Evolutionary conservation across 2,329 filamentous ascomycete genomes (phyloP).

Genomic region (Fusarium compactum): DNA sequence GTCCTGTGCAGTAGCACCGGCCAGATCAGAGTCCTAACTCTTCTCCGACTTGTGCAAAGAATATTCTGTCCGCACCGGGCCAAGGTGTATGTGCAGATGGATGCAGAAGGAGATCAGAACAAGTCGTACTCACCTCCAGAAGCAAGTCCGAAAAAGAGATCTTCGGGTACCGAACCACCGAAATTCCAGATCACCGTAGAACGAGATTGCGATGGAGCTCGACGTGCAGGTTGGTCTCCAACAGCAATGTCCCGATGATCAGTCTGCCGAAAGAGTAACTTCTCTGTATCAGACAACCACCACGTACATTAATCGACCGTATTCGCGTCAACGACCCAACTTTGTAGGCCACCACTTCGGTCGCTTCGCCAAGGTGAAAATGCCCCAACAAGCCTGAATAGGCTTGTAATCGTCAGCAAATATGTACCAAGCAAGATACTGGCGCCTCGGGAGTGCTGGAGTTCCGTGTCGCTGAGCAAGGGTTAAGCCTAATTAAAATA

Average conservation of each 20-base stretch:
- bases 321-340: constrained; percentile 40
- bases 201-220: constrained; percentile 43
- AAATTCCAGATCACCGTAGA: constrained; percentile 34
- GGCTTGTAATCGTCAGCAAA: constrained; percentile 36
- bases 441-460: constrained; percentile 29
- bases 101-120: constrained; percentile 13
- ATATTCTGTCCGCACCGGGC: neutral
- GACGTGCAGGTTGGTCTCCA: constrained; percentile 25
- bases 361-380: constrained; percentile 31
- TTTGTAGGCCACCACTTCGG: constrained; percentile 41
- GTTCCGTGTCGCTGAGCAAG: constrained; percentile 39
- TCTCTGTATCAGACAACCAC: constrained; percentile 12
- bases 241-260: constrained; percentile 30
- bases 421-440: constrained; percentile 31
- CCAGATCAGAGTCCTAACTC: neutral
- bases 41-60: neutral
- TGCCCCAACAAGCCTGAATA: constrained; percentile 18
- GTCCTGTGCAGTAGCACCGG: constrained; percentile 7
- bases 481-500: constrained; percentile 35
- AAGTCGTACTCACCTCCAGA: constrained; percentile 33
- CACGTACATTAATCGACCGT: constrained; percentile 27
- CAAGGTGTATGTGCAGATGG: neutral
- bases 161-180: constrained; percentile 15
- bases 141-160: constrained; percentile 18
- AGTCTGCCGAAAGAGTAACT: constrained; percentile 4